Conservation (phyloP, 2,329 filamentous ascomycete genomes). For the Colletotrichum plurivorum region DNA sequence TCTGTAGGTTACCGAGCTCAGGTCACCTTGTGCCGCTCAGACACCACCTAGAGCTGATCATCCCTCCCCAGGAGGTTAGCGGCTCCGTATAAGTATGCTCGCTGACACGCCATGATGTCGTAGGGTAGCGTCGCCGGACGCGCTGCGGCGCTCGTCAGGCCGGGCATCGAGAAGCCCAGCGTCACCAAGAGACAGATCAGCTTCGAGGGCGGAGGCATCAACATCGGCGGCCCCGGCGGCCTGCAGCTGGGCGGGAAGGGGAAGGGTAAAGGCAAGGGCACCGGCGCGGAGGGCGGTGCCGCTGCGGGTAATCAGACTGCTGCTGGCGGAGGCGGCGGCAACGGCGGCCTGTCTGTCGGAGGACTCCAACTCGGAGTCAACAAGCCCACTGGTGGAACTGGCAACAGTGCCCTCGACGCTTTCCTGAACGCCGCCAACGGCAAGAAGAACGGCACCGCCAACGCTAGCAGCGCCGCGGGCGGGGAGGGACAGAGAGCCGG, state of each 20-base stretch:
- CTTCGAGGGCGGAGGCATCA: conserved; percentile 25
- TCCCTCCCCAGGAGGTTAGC: neutral
- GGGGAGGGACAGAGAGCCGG: conserved; percentile 9
- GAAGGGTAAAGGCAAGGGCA: conserved; percentile 10
- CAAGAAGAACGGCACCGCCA: conserved; percentile 31
- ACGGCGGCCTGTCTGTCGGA: conserved; percentile 29
- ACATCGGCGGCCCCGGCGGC: conserved; percentile 19
- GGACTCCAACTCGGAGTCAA: conserved; percentile 18
- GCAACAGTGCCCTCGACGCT: conserved; percentile 30
- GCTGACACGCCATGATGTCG: neutral
- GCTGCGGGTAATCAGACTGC: conserved; percentile 17
- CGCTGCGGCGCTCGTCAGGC: conserved; percentile 28
- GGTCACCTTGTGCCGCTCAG: neutral
- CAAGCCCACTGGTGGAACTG: conserved; percentile 18
- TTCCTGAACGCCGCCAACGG: conserved; percentile 21
- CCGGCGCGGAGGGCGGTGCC: conserved; percentile 1
- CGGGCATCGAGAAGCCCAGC: neutral
- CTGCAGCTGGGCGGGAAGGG: conserved; percentile 16
- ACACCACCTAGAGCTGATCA: neutral
- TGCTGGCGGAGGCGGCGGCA: conserved; percentile 1
- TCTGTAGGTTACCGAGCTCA: conserved; percentile 12
- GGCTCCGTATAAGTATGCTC: neutral
- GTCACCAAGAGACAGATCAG: conserved; percentile 28
- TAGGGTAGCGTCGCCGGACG: conserved; percentile 32
- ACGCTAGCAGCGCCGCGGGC: conserved; percentile 18